These are phyloP conservation scores for Cairneyella variabilis DNA, from an alignment of 495 filamentous ascomycete species.

Conservation along the genomic window DNA sequence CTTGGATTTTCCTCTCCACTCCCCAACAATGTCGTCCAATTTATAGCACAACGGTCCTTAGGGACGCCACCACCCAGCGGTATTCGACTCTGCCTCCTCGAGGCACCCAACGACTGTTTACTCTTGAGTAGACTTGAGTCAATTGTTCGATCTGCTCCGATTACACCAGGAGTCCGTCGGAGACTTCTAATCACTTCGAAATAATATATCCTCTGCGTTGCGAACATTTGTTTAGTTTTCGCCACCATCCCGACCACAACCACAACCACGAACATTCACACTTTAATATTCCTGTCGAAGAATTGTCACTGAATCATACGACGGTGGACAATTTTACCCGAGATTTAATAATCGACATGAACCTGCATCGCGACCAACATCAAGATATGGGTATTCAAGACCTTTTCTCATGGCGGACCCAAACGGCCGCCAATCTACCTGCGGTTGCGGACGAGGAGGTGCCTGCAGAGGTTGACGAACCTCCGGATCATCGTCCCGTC, in stretches of 20 bases:
- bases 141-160: constrained; percentile 5
- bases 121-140: neutral
- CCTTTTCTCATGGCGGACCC: constrained; percentile 21
- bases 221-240: too few species aligned
- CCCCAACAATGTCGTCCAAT: constrained; percentile 35
- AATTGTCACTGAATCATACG: too few species aligned
- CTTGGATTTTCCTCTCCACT: constrained; percentile 9
- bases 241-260: too few species aligned
- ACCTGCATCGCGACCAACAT: constrained; percentile 8
- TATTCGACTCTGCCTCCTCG: neutral
- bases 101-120: constrained; percentile 4
- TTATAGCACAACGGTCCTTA: constrained; percentile 57
- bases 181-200: neutral
- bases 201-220: too few species aligned
- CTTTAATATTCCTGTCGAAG: too few species aligned
- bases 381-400: constrained; percentile 21
- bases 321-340: too few species aligned
- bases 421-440: constrained; percentile 23
- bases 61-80: constrained; percentile 36
- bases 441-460: constrained; percentile 40
- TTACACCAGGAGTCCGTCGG: constrained; percentile 1
- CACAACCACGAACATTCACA: too few species aligned
- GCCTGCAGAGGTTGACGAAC: constrained; percentile 50
- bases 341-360: constrained; percentile 14
- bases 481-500: constrained; percentile 38